Conservation (phyloP, 345 rosid genomes). For the Punica granatum region DNA sequence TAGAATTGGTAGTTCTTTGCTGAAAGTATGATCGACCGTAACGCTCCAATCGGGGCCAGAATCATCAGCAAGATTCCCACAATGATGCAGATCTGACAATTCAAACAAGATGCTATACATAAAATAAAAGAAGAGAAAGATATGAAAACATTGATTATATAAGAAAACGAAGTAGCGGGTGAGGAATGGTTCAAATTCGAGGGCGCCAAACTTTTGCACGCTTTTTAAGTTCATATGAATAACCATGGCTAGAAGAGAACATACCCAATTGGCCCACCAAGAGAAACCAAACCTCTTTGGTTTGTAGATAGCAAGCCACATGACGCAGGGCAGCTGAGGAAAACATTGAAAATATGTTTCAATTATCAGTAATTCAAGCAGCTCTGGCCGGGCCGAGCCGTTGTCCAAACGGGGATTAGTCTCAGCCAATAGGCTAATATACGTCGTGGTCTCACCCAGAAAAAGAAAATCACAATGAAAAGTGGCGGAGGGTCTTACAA, state of each 20-base stretch:
- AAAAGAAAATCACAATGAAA: background rate
- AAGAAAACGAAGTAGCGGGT: too few species aligned
- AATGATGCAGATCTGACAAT: conserved; percentile 56
- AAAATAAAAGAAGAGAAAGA: too few species aligned
- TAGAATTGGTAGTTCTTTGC: conserved; percentile 60
- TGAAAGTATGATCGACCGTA: conserved; percentile 50
- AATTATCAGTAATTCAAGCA: conserved; percentile 7
- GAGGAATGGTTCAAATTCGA: too few species aligned
- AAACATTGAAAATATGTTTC: background rate
- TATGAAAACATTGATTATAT: too few species aligned
- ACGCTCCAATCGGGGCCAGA: conserved; percentile 72
- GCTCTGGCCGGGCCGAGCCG: too few species aligned
- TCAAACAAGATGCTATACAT: too few species aligned
- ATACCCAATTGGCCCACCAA: conserved; percentile 71
- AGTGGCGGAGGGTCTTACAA: conserved; percentile 35
- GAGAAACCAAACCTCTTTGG: conserved; percentile 58
- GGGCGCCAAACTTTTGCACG: too few species aligned
- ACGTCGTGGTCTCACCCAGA: too few species aligned
- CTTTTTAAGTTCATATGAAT: too few species aligned
- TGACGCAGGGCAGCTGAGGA: conserved; percentile 68
- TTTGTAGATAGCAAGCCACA: conserved; percentile 69
- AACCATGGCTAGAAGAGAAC: background rate
- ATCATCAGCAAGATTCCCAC: conserved; percentile 51
- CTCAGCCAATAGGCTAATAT: too few species aligned
- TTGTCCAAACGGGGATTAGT: too few species aligned